Conservation (phyloP, 768 basidiomycete genomes). For the Phaeolepiota aurea region DNA sequence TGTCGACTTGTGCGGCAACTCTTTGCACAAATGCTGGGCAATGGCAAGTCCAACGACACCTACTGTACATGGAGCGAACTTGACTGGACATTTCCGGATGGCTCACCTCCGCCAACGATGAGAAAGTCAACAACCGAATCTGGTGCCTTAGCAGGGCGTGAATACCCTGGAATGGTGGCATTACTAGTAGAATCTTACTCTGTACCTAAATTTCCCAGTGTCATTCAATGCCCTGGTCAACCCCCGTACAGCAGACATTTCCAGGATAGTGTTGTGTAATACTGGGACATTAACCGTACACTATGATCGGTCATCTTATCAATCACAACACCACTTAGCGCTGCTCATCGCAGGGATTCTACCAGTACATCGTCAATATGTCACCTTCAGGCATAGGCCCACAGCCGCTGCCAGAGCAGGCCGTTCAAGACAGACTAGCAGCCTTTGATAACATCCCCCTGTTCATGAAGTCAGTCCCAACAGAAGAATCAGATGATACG, state of each 20-base stretch:
- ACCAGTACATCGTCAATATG: constrained; percentile 13
- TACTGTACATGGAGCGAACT: constrained; percentile 14
- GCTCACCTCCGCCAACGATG: constrained; percentile 78
- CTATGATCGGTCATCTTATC: constrained; percentile 11
- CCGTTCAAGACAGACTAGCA: constrained; percentile 29
- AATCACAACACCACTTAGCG: neutral
- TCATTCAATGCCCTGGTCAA: constrained; percentile 56
- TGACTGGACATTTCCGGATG: neutral
- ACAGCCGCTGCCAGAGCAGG: constrained; percentile 19
- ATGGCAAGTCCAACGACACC: constrained; percentile 84
- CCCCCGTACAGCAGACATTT: constrained; percentile 32
- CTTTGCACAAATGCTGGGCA: constrained; percentile 61
- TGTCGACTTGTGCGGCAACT: constrained; percentile 61
- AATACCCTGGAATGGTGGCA: neutral
- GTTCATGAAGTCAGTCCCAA: constrained; percentile 87
- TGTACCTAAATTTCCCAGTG: constrained; percentile 49
- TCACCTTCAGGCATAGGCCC: constrained; percentile 21
- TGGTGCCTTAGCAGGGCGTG: constrained; percentile 42
- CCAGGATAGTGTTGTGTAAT: neutral
- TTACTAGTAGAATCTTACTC: constrained; percentile 30
- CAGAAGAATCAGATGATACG: constrained; percentile 53
- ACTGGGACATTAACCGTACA: too few relatives aligned
- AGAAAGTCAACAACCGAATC: constrained; percentile 74
- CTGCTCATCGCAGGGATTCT: neutral
- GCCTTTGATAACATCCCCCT: constrained; percentile 66